These are phyloP conservation scores for Papilionanthe hybrid DNA, from an alignment of 116 monocot genomes.

Conservation along the genomic window DNA sequence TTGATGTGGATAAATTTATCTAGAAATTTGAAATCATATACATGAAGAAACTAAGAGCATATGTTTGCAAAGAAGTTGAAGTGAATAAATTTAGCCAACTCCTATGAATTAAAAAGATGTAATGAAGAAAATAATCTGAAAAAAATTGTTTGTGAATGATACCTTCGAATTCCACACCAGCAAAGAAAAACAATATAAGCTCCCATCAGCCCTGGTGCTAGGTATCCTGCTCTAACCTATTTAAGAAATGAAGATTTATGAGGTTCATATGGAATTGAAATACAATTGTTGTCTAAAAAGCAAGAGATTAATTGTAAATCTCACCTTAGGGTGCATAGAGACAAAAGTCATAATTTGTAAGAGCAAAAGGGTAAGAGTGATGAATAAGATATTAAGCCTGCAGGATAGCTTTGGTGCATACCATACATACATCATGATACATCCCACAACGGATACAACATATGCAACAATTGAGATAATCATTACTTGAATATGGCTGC, in stretches of 20 bases:
- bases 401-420: slow-evolving; percentile 67
- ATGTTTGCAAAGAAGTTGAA: background rate
- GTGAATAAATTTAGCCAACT: background rate
- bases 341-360: slow-evolving; percentile 64
- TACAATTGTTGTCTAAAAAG: background rate
- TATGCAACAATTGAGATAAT: slow-evolving; percentile 45
- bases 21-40: slow-evolving; percentile 2
- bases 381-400: slow-evolving; percentile 77
- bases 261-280: background rate
- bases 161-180: slow-evolving; percentile 89
- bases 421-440: slow-evolving; percentile 78
- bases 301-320: background rate
- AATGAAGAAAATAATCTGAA: background rate
- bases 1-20: background rate
- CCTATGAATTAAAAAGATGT: too few relatives aligned
- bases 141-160: background rate
- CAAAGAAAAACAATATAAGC: slow-evolving; percentile 81
- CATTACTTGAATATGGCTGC: slow-evolving; percentile 58
- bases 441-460: slow-evolving; percentile 44
- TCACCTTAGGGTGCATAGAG: slow-evolving; percentile 59
- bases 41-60: background rate
- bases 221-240: slow-evolving; percentile 71
- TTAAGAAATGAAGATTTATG: slow-evolving; percentile 2
- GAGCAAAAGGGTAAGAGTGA: slow-evolving; percentile 65
- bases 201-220: slow-evolving; percentile 83